Conservation (phyloP, 768 basidiomycete genomes). For the Dacryopinax spathularia region DNA sequence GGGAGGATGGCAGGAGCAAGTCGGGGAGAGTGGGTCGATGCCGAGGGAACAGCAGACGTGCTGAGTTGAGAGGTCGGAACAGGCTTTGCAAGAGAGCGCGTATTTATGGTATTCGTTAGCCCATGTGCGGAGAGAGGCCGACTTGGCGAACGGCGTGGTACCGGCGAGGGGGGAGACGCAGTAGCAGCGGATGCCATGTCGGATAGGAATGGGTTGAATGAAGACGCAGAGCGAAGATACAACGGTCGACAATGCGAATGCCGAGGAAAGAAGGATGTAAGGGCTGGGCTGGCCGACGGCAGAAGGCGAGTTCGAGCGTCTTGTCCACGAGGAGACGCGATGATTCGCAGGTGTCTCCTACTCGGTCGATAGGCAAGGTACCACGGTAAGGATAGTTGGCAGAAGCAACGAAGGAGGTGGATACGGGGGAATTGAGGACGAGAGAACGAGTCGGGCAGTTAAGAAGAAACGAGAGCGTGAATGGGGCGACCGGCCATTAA, state of each 20-base stretch:
- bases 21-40: not conserved
- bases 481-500: not conserved
- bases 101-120: not conserved
- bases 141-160: not conserved
- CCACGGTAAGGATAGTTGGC: not conserved
- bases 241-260: not conserved
- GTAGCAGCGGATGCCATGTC: slow-evolving; percentile 1
- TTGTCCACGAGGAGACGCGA: not conserved
- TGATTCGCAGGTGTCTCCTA: not conserved
- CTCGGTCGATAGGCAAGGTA: not conserved
- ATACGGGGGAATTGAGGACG: not conserved
- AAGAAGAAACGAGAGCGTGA: not conserved
- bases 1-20: not conserved
- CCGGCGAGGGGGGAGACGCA: not conserved
- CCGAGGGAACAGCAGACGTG: not conserved
- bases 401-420: not conserved
- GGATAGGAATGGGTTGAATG: not conserved
- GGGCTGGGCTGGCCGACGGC: not conserved
- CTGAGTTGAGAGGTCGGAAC: not conserved
- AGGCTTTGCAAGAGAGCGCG: not conserved
- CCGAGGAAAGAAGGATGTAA: not conserved
- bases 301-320: not conserved
- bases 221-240: not conserved
- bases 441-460: not conserved
- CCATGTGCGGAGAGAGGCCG: not conserved